Evolutionary conservation across 2,329 filamentous ascomycete genomes (phyloP).

Genomic region (Pleoardoris graminearum): DNA sequence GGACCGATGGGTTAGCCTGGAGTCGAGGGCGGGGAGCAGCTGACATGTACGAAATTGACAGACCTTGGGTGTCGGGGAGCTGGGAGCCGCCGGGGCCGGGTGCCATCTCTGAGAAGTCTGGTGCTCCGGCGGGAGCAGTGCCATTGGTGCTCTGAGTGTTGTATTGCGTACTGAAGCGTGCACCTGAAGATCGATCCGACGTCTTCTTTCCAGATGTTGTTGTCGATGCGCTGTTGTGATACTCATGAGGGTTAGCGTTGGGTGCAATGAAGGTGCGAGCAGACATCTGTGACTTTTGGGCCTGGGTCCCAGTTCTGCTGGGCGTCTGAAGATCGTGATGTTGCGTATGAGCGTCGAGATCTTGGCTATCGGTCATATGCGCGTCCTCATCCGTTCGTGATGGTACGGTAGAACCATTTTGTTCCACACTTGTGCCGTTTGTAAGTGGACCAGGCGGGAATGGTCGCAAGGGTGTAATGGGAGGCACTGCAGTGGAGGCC

Average conservation of each 20-base stretch:
- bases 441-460: conserved; percentile 57
- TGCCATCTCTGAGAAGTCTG: conserved; percentile 59
- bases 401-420: conserved; percentile 49
- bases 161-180: conserved; percentile 69
- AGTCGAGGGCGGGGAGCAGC: conserved; percentile 9
- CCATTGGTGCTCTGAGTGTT: conserved; percentile 76
- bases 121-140: conserved; percentile 51
- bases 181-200: conserved; percentile 70
- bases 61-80: conserved; percentile 66
- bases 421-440: conserved; percentile 57
- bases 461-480: conserved; percentile 46
- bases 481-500: conserved; percentile 49
- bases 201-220: conserved; percentile 82
- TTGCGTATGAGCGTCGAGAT: conserved; percentile 36
- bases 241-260: conserved; percentile 63
- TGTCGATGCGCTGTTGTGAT: conserved; percentile 85
- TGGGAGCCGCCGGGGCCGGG: conserved; percentile 59
- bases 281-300: conserved; percentile 67
- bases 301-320: conserved; percentile 35
- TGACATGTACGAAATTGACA: conserved; percentile 34
- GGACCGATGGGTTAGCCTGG: conserved; percentile 22
- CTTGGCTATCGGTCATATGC: conserved; percentile 51
- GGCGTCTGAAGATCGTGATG: conserved; percentile 41
- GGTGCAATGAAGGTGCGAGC: conserved; percentile 62
- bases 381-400: conserved; percentile 48